Evolutionary conservation across 768 basidiomycete genomes (phyloP), one percentile per base, ranked within the genome.

Genomic region (Mycena alexandri): DNA sequence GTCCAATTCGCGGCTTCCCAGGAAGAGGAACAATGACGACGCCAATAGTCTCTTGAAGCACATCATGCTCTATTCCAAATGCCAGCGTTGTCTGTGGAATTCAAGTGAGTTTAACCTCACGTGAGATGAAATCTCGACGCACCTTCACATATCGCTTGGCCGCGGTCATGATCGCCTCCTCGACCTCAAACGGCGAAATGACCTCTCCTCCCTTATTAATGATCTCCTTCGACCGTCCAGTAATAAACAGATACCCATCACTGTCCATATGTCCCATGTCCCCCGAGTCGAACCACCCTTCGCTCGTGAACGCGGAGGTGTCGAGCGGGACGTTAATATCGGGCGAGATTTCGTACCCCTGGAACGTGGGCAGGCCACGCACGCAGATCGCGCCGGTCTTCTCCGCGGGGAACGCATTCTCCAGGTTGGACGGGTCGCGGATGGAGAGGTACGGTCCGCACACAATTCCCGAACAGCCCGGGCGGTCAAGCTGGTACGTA

Each of bases 141-240:
- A 81, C 82, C 76, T 80, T 81, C 29, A 85, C 83, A 46, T 74
- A 74, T 36, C 77, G 77, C 72, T 79, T 82, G 7, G 83, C 83
- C 12, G 79, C 81, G 16, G 75, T 79, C 44, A 79, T 73, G 42
- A 89, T 76, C 11, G 87, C 87, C 63, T 87, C 85, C 76, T 89
- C 88, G 24, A 89, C 77, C 75, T 89, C 87, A 63, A 89, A 84
- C 1, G 88, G 88, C 8, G 85, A 86, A 46, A 88, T 83, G 55
- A 88, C 87, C 76, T 89, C 87, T 10, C 88, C 88, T 14, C 87
- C 88, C 67, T 85, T 83, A 70, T 85, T 85, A 68, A 87, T 87
- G 66, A 87, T 85, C 77, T 89, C 88, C 74, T 89, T 89, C 17
- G 86, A 81, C n/a, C 87, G 80, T 17, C 87, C 88, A 0, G 87